Percentiles rank a stretch among this genome's conserved stretches.
phyloP scores from a whole-genome alignment of 768 basidiomycete species.

The Leucocoprinus birnbaumii region DNA sequence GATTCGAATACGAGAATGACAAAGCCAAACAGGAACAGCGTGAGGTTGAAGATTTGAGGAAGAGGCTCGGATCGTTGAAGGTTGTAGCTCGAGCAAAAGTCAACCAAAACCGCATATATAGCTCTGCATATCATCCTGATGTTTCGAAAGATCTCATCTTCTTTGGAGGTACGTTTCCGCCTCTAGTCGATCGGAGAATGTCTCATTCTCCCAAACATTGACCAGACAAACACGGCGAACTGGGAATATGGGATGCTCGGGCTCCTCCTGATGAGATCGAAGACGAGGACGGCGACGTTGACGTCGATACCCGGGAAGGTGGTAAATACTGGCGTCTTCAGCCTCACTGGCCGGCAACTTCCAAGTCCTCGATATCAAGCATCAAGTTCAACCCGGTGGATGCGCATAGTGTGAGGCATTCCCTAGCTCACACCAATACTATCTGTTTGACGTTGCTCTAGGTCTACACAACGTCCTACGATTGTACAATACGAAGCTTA shows the following conservation, averaged over 20 bases:
- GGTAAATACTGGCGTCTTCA: slow-evolving; percentile 82
- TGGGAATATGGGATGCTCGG: slow-evolving; percentile 86
- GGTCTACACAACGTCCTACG: slow-evolving; percentile 83
- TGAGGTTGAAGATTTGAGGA: slow-evolving; percentile 51
- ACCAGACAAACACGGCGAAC: slow-evolving; percentile 76
- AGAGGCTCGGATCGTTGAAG: slow-evolving; percentile 52
- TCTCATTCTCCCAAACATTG: slow-evolving; percentile 2
- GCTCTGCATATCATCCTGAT: slow-evolving; percentile 80
- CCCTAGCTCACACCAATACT: not conserved
- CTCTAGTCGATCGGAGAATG: not conserved
- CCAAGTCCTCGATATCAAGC: slow-evolving; percentile 76
- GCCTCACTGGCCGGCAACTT: slow-evolving; percentile 78
- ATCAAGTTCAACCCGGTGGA: slow-evolving; percentile 77
- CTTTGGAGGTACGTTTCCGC: slow-evolving; percentile 60
- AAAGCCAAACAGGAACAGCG: slow-evolving; percentile 41
- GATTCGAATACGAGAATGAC: slow-evolving; percentile 47
- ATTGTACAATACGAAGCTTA: slow-evolving; percentile 70
- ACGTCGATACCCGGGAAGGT: slow-evolving; percentile 44
- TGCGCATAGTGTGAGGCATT: slow-evolving; percentile 57
- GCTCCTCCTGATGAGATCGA: slow-evolving; percentile 62
- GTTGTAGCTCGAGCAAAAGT: slow-evolving; percentile 82
- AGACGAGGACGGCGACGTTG: slow-evolving; percentile 60
- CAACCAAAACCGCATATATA: slow-evolving; percentile 70
- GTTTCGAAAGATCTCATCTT: slow-evolving; percentile 80
- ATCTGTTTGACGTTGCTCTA: slow-evolving; percentile 22